Evolutionary conservation across 805 yeast genomes (phyloP), one percentile per base, ranked within the genome.

Genomic region (Candida anglica): DNA sequence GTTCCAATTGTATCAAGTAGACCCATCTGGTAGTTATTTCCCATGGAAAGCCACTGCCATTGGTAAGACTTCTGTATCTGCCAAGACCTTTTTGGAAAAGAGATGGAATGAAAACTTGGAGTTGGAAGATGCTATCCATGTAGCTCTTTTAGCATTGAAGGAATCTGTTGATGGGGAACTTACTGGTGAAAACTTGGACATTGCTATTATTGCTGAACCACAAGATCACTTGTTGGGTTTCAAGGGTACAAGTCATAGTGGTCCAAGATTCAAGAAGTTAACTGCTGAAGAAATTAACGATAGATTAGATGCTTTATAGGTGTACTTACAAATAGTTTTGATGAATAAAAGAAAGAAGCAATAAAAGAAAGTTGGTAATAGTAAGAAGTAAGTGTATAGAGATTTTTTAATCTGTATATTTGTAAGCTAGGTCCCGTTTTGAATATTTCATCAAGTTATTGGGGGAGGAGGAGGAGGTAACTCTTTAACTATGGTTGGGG

Each of bases 41-140:
- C 98, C 99, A 7, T 93, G 99, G 99, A 93, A 91, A 63, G 98
- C 98, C 24, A 91, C 98, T 3, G 98, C 98, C 16, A 93, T 93
- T 50, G 99, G 99, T 44, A 89, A 88, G 56, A 95, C 96, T 17
- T 81, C 96, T 3, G 79, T 79, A 28, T 86, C 95, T n/a, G 98
- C 98, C 22, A 93, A 94, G 69, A 91, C 98, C 1, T 93, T 93
- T 51, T 66, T 93, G 54, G 99, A 93, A 60, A 93, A 93, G 66
- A 81, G 99, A 65, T 93, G 98, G 97, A 91, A 89, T 56, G 95
- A 88, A 45, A 96, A 93, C 60, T 71, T 93, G 56, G 98, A 93
- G 66, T 72, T 93, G 43, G 99, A 93, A 65, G 99, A 93, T 58
- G 99, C 98, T 32, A 86, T 93, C 44, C 98, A 93, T 60, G 93